Evolutionary conservation across 768 basidiomycete genomes (phyloP).

Genomic region (Roridomyces roridus): DNA sequence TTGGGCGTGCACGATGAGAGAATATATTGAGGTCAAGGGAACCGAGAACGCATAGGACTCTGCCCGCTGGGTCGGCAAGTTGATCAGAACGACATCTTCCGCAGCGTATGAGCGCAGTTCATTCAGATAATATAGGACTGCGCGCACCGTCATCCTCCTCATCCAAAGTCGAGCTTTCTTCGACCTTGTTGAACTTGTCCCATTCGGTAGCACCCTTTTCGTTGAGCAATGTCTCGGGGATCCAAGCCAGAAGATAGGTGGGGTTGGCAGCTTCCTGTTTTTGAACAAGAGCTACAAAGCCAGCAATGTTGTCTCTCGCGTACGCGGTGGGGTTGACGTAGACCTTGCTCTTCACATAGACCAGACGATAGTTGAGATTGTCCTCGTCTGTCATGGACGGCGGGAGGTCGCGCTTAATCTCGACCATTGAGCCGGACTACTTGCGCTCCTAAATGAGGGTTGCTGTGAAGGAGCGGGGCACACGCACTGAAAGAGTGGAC

Average conservation of each 20-base stretch:
- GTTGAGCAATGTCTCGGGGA: conserved; percentile 84
- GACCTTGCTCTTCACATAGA: conserved; percentile 94
- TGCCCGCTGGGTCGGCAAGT: conserved; percentile 80
- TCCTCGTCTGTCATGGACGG: conserved; percentile 25
- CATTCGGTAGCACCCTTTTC: conserved; percentile 85
- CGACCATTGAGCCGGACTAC: conserved; percentile 74
- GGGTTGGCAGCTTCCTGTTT: conserved; percentile 81
- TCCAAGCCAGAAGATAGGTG: conserved; percentile 88
- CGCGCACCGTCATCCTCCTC: conserved; percentile 78
- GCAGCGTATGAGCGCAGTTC: conserved; percentile 3
- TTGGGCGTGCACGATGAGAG: conserved; percentile 86
- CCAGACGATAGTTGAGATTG: conserved; percentile 62
- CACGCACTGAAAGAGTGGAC: conserved; percentile 55
- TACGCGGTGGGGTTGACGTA: conserved; percentile 95
- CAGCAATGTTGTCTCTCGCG: conserved; percentile 90
- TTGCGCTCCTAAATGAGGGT: conserved; percentile 18
- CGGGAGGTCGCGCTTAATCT: conserved; percentile 58
- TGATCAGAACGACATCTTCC: conserved; percentile 79
- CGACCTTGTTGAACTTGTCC: conserved; percentile 89
- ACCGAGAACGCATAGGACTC: conserved; percentile 98
- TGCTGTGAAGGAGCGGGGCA: conserved; percentile 6
- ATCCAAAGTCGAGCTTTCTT: conserved; percentile 62
- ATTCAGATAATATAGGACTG: conserved; percentile 2
- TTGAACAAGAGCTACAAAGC: conserved; percentile 92
- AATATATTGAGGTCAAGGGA: conserved; percentile 87